A percentile compares a stretch with the other conserved stretches of the same genome.
Conservation (phyloP, 768 basidiomycete species). For the Tricholoma matsutake region DNA sequence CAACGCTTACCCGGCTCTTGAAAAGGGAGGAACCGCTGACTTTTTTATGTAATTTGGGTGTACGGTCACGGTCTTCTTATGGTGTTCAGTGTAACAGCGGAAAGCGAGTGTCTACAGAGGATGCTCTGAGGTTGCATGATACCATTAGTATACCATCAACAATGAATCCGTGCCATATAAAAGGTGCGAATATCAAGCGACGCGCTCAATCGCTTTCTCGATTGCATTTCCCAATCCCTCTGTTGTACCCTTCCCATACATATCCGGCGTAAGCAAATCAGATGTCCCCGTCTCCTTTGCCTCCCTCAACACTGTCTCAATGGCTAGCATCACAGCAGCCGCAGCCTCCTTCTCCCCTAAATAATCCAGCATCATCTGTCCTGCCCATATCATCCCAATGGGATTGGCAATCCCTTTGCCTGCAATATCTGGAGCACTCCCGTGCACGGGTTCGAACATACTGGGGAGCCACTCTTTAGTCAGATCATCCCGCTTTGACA, state of each 20-base stretch:
- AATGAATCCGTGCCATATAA: too few species aligned
- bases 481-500: constrained; percentile 28
- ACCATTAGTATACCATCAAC: too few species aligned
- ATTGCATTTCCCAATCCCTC: constrained; percentile 31
- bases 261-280: constrained; percentile 35
- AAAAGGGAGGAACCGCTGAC: too few species aligned
- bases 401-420: constrained; percentile 55
- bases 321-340: constrained; percentile 36
- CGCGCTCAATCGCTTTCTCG: constrained; percentile 20
- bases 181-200: background rate
- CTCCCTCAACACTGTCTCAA: constrained; percentile 33
- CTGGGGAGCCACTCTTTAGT: constrained; percentile 42
- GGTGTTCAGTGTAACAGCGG: too few species aligned
- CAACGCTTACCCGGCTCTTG: too few species aligned
- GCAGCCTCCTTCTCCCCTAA: constrained; percentile 40
- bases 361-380: constrained; percentile 51
- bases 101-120: too few species aligned
- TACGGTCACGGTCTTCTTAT: too few species aligned
- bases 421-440: constrained; percentile 56
- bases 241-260: constrained; percentile 37
- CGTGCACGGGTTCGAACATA: constrained; percentile 55
- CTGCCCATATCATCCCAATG: constrained; percentile 54
- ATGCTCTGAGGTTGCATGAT: too few species aligned
- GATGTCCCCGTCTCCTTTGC: constrained; percentile 13
- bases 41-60: too few species aligned